Evolutionary conservation across 306 rosid species (phyloP).

Genomic region (Cucumis cinereus): DNA sequence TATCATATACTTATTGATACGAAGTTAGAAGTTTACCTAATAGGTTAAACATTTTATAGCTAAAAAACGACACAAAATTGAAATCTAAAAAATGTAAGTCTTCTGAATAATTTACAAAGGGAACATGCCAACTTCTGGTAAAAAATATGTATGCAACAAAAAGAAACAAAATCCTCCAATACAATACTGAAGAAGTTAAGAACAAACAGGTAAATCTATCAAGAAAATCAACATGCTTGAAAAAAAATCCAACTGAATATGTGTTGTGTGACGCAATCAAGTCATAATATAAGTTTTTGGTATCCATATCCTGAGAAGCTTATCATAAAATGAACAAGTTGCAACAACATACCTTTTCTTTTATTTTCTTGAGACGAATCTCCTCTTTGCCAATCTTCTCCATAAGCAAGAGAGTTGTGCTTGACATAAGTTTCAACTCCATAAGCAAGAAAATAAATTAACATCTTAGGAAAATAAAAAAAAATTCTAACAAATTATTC

Average conservation of each 20-base stretch:
- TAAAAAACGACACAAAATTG: too few relatives aligned
- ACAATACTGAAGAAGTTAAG: not conserved
- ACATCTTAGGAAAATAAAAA: not conserved
- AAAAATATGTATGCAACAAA: too few relatives aligned
- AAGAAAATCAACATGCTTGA: not conserved
- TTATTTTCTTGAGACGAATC: slow-evolving; percentile 17
- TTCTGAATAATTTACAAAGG: too few relatives aligned
- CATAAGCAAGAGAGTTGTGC: slow-evolving; percentile 81
- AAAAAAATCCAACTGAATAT: not conserved
- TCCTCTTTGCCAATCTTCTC: slow-evolving; percentile 77
- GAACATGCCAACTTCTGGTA: too few relatives aligned
- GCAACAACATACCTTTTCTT: slow-evolving; percentile 44
- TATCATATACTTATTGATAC: too few relatives aligned
- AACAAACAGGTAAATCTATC: not conserved
- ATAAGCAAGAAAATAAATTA: not conserved
- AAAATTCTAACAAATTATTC: not conserved
- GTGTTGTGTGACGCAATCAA: not conserved
- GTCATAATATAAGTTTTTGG: slow-evolving; percentile 27
- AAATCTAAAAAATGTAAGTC: too few relatives aligned
- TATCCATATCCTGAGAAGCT: slow-evolving; percentile 58
- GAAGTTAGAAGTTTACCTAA: too few relatives aligned
- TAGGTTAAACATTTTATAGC: too few relatives aligned
- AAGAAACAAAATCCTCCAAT: too few relatives aligned
- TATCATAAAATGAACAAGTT: slow-evolving; percentile 86
- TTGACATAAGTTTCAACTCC: slow-evolving; percentile 51